Evolutionary conservation across 495 filamentous ascomycete genomes (phyloP).

Genomic region (Aspergillus biplanus): DNA sequence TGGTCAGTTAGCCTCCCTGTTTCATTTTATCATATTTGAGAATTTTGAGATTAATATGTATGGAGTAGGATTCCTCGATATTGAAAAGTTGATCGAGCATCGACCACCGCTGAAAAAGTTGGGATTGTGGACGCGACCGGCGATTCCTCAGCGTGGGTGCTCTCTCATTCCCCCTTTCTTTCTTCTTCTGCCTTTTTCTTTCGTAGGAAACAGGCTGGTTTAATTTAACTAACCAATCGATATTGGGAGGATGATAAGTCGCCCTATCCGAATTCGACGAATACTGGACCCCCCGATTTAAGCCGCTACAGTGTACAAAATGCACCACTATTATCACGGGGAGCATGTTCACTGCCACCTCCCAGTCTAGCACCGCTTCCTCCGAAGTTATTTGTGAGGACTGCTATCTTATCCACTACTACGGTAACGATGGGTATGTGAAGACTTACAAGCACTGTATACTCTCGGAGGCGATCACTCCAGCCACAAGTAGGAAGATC

Average conservation of each 20-base stretch:
- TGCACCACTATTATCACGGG: constrained; percentile 2
- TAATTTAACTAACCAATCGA: no score
- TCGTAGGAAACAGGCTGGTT: no score
- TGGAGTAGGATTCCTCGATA: constrained; percentile 2
- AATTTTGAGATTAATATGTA: background rate
- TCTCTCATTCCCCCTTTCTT: no score
- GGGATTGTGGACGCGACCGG: background rate
- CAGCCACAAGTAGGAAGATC: background rate
- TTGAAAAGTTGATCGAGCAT: constrained; percentile 7
- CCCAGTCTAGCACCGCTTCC: background rate
- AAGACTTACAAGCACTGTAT: constrained; percentile 10
- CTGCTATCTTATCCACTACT: background rate
- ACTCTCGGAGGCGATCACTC: constrained; percentile 1
- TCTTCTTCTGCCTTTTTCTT: no score
- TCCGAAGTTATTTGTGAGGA: background rate
- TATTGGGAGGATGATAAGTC: no score
- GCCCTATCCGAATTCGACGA: no score
- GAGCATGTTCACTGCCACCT: background rate
- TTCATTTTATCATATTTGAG: no score
- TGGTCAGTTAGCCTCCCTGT: background rate
- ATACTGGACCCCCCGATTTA: no score
- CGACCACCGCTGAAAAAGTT: background rate
- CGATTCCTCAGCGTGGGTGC: background rate
- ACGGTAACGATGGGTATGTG: background rate
- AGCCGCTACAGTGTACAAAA: background rate